Percentiles rank a stretch among this genome's conserved stretches.
phyloP scores from a whole-genome alignment of 495 filamentous ascomycete genomes.

The Aspergillus ostianus region DNA sequence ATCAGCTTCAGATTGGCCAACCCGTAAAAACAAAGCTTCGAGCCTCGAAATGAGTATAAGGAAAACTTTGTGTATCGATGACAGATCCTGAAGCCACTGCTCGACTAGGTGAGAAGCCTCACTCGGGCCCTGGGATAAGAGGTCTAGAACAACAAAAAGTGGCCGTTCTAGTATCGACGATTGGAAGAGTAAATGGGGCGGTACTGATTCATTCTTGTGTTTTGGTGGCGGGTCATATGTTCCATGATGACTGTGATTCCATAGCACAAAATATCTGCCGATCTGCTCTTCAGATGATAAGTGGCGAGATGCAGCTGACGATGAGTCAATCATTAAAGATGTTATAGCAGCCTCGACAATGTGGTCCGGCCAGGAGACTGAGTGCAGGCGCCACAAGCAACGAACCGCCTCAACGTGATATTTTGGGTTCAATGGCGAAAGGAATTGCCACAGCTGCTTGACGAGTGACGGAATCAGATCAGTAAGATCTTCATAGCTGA shows the following conservation, averaged over 20 bases:
- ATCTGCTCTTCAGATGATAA: constrained; percentile 37
- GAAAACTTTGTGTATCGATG: constrained; percentile 46
- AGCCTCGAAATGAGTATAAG: constrained; percentile 39
- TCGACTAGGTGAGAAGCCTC: constrained; percentile 74
- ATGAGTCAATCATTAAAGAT: constrained; percentile 61
- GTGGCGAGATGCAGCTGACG: constrained; percentile 23
- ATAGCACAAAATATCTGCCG: constrained; percentile 66
- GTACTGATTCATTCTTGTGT: constrained; percentile 45
- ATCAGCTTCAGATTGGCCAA: constrained; percentile 15
- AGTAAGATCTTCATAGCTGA: constrained; percentile 57
- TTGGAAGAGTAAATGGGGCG: constrained; percentile 37
- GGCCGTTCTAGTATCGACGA: constrained; percentile 75
- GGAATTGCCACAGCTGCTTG: constrained; percentile 69
- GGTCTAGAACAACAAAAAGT: constrained; percentile 78
- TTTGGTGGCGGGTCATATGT: constrained; percentile 52
- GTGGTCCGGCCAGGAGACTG: constrained; percentile 54
- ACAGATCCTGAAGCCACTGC: constrained; percentile 77
- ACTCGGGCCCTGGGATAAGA: constrained; percentile 67
- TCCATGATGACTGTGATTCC: constrained; percentile 76
- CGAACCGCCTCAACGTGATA: constrained; percentile 91
- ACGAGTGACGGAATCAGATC: constrained; percentile 67
- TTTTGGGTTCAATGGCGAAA: constrained; percentile 78
- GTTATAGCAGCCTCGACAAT: constrained; percentile 78
- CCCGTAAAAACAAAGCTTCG: constrained; percentile 36
- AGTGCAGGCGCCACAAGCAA: constrained; percentile 81